Evolutionary conservation across 306 rosid species (phyloP).

Genomic region (Begonia peltatifolia): DNA sequence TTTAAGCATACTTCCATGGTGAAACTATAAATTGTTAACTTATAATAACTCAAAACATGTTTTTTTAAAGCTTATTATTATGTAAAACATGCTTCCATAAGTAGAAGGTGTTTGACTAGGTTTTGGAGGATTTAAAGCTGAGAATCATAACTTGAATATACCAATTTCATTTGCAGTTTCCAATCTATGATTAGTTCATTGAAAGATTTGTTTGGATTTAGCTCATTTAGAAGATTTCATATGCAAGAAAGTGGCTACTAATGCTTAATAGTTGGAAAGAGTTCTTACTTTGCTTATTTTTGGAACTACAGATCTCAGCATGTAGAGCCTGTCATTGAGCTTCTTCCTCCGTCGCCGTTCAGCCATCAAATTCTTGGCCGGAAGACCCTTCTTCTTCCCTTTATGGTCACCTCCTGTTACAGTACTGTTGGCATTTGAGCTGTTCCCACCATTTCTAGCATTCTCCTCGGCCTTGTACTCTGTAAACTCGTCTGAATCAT

Average conservation of each 20-base stretch:
- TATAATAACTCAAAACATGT: no score
- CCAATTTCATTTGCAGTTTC: no score
- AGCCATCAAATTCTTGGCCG: constrained; percentile 96
- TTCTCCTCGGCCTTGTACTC: constrained; percentile 34
- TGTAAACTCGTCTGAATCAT: constrained; percentile 65
- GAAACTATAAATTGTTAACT: no score
- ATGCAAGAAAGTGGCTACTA: no score
- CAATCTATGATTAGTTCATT: no score
- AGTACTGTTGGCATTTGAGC: constrained; percentile 35
- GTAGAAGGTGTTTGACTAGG: no score
- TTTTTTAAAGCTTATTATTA: no score
- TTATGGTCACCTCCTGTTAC: constrained; percentile 51
- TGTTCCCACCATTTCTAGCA: constrained; percentile 29
- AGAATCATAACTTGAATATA: no score
- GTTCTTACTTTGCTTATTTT: constrained; percentile 83
- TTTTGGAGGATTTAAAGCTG: no score
- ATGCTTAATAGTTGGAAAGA: neutral
- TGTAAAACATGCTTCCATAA: no score
- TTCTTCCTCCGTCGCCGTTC: constrained; percentile 98
- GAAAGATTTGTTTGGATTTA: no score
- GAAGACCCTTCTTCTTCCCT: constrained; percentile 90
- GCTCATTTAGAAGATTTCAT: no score
- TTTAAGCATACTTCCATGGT: neutral
- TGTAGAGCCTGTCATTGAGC: constrained; percentile 89
- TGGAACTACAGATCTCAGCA: constrained; percentile 97